Evolutionary conservation across 2,329 filamentous ascomycete species (phyloP).

Genomic region (Colletotrichum orbiculare): DNA sequence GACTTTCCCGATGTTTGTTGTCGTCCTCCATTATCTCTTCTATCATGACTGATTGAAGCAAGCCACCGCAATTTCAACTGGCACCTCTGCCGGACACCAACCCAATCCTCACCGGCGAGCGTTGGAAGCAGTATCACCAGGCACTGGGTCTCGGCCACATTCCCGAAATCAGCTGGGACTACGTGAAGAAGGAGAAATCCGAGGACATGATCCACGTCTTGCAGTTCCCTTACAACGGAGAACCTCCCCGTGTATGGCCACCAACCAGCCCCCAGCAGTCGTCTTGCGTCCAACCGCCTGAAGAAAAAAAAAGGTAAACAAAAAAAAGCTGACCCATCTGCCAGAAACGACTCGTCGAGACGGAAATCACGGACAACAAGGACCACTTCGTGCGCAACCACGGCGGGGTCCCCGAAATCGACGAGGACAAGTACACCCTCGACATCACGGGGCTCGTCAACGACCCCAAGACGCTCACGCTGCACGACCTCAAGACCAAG

Average conservation of each 20-base stretch:
- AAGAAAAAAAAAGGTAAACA: too few species aligned
- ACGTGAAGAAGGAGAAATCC: conserved; percentile 64
- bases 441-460: conserved; percentile 71
- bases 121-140: conserved; percentile 69
- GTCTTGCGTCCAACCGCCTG: too few species aligned
- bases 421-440: conserved; percentile 64
- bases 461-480: conserved; percentile 64
- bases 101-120: conserved; percentile 64
- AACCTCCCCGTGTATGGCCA: conserved; percentile 49
- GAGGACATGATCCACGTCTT: conserved; percentile 70
- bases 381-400: conserved; percentile 77
- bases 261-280: conserved; percentile 41
- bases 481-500: conserved; percentile 71
- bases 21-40: neutral
- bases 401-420: conserved; percentile 75
- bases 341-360: conserved; percentile 65
- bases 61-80: conserved; percentile 66
- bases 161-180: conserved; percentile 68
- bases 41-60: conserved; percentile 5
- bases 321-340: too few species aligned
- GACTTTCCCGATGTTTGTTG: conserved; percentile 41
- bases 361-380: conserved; percentile 68
- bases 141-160: conserved; percentile 57
- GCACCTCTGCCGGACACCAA: conserved; percentile 66
- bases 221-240: conserved; percentile 73